Base-by-base conservation (phyloP, 2,329 filamentous ascomycete genomes). In the Exophiala aquamarina region DNA sequence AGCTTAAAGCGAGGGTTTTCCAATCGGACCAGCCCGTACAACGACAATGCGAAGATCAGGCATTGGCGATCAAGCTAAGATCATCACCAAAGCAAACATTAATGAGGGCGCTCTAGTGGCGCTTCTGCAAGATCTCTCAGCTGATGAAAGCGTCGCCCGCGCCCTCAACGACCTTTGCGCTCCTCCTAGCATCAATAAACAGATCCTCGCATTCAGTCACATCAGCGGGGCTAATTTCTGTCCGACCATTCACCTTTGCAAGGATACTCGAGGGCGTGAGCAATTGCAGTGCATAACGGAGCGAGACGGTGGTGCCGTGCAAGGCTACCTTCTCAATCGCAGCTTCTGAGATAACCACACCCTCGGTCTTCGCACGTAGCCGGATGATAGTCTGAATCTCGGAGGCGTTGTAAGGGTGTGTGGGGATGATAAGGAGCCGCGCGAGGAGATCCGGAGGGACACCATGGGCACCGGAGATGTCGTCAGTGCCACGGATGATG, bases 351-450 rank as follows among this genome's bases (percentile, higher is more conserved):
- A 97, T 83, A 54, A 81, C 77, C 35, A 95, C 82, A 39, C 82
- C 82, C 71, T 96, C 91, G 7, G 87, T 92, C 56, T 84, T 83
- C 31, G 89, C 83, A 40, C 93, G 86, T 61, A 94, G 84, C 58
- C 84, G 81, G 61, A 97, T 86, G 68, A 98, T 98, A 52, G 84
- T 83, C 72, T 90, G 90, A 68, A 98, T 95, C 72, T 98, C 93
- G 13, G 89, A 83, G 33, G 84, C 81, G 52, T 84, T 81, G 73
- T 97, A 98, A 9, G 90, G 84, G 59, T 90, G 87, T 14, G 93
- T 98, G 35, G 93, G 93, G 63, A 98, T 86, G 71, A 98, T 97
- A 64, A 98, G 87, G 45, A 98, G 82, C 50, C 93, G 89, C 44
- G 89, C 87, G 45, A 98, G 80, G 59, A 98, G 90, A 69, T 98